Percentiles rank a stretch among this genome's conserved stretches.
Evolutionary conservation across 1,284 basidiomycete genomes (phyloP).

Genomic region (Wallemia hederae): DNA sequence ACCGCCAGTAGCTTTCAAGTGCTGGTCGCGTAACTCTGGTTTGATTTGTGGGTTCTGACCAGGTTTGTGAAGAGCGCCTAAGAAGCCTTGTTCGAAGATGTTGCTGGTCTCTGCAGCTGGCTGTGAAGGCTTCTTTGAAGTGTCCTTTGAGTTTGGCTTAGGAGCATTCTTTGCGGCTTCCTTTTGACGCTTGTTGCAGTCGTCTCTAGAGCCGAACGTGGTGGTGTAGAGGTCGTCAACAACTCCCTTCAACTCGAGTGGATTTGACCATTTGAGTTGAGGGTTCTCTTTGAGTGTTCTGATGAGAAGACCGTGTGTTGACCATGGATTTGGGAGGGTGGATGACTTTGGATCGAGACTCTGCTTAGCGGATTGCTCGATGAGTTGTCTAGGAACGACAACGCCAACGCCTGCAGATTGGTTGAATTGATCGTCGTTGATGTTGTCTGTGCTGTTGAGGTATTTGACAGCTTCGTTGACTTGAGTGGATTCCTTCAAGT

Average conservation of each 20-base stretch:
- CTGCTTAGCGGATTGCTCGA: conserved; percentile 28
- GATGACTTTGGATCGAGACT: conserved; percentile 6
- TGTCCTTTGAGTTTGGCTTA: conserved; percentile 25
- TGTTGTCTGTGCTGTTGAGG: conserved; percentile 29
- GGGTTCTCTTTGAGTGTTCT: conserved; percentile 37
- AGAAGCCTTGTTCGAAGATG: conserved; percentile 84
- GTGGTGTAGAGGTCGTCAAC: conserved; percentile 48
- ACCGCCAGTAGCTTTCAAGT: conserved; percentile 53
- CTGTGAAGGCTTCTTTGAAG: conserved; percentile 8
- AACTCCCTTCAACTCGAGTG: conserved; percentile 61
- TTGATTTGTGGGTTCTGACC: conserved; percentile 78
- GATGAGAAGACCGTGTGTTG: conserved; percentile 35
- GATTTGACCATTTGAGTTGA: conserved; percentile 61
- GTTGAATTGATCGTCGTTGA: conserved; percentile 48
- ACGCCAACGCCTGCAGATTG: conserved; percentile 64
- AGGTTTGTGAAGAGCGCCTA: conserved; percentile 72
- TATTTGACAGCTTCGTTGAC: conserved; percentile 49
- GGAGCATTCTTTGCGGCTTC: conserved; percentile 32
- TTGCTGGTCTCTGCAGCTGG: conserved; percentile 22
- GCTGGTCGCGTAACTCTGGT: conserved; percentile 44
- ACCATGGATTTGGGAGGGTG: conserved; percentile 30
- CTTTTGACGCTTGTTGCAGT: conserved; percentile 11
- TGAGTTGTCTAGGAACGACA: conserved; percentile 32
- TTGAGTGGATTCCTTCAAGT: conserved; percentile 58
- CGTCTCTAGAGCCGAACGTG: conserved; percentile 41